These are phyloP conservation scores for Diaporthe longicolla DNA, from an alignment of 2,329 filamentous ascomycete genomes.

Conservation along the genomic window DNA sequence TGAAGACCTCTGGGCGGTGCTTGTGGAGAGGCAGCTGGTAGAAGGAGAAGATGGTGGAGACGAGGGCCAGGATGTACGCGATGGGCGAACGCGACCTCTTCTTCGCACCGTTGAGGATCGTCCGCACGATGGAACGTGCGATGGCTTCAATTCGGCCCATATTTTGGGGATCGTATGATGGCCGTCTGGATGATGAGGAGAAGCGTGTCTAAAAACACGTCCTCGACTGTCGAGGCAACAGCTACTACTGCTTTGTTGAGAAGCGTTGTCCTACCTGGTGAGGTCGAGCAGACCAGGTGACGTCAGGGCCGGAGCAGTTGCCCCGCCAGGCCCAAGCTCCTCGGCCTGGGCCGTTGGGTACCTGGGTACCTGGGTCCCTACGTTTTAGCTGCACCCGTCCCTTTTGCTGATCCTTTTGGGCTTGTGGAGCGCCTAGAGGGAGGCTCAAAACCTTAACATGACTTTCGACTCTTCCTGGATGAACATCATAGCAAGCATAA, in stretches of 20 bases:
- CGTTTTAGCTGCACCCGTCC: not conserved
- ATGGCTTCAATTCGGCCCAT: constrained; percentile 53
- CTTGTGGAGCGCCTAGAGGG: not conserved
- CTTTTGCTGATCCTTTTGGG: not conserved
- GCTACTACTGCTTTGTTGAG: not conserved
- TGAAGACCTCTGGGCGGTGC: constrained; percentile 63
- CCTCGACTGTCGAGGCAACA: not conserved
- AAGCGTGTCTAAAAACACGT: not conserved
- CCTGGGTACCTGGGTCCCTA: too few species aligned
- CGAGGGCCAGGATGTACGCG: constrained; percentile 59
- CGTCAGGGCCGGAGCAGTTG: constrained; percentile 15
- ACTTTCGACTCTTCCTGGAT: not conserved
- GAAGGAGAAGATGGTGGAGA: constrained; percentile 65
- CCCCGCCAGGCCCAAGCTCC: constrained; percentile 4
- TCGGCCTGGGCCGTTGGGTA: too few species aligned
- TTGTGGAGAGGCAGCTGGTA: constrained; percentile 64
- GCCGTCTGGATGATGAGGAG: not conserved
- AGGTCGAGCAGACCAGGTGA: not conserved
- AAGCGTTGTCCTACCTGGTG: not conserved
- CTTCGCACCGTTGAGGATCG: constrained; percentile 53
- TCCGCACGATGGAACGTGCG: constrained; percentile 58
- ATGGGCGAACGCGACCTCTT: constrained; percentile 51
- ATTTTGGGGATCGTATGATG: not conserved
- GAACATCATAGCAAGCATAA: not conserved
- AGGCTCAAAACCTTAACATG: constrained; percentile 16